Evolutionary conservation across 345 rosid genomes (phyloP), one percentile per base, ranked within the genome.

Genomic region (Citrus unshiu): DNA sequence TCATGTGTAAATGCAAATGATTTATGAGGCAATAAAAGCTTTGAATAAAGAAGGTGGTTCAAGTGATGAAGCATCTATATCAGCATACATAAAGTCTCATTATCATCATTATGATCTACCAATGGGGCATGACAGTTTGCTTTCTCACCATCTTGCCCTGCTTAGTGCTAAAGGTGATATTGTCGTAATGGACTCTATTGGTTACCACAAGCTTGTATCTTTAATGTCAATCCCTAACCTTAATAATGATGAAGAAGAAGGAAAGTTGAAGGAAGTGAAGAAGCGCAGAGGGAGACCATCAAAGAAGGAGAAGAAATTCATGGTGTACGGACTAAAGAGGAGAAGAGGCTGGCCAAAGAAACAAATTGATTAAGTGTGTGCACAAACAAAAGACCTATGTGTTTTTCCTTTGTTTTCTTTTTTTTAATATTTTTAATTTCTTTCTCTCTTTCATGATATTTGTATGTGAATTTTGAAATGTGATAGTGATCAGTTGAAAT

Each of bases 1-100:
- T 40, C 46, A 40, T 40, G 10, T 40, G 46, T 9, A 40, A 27
- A 25, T 19, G 39, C 61, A 39, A 74, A 77, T 12, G 68, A 58
- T 58, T 25, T 29, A 8, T 18, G 32, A 9, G 40, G 74, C 74
- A 7, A 18, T 39, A 2, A 49, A n/a, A 30, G 61, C n/a, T 43
- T 62, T 61, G 34, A 46, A 29, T 22, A 76, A 70, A 74, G 81
- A 77, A 68, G 56, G 65, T 40, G 58, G 67, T 7, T 68, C 70
- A 8, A 78, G 10, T 40, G 46, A 30, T 21, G 70, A 60, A 51
- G 74, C 24, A 21, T 22, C 49, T 16, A 21, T 70, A 70, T 78
- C 69, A 60, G 18, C 39, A 13, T 16, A 60, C 37, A 59, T 60
- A 49, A 60, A n/a, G 37, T 39, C n/a, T 27, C 21, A 39, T 5